These are phyloP conservation scores for Pseudoperonospora humuli DNA, from an alignment of 352 stramenopile genomes.

Conservation along the genomic window DNA sequence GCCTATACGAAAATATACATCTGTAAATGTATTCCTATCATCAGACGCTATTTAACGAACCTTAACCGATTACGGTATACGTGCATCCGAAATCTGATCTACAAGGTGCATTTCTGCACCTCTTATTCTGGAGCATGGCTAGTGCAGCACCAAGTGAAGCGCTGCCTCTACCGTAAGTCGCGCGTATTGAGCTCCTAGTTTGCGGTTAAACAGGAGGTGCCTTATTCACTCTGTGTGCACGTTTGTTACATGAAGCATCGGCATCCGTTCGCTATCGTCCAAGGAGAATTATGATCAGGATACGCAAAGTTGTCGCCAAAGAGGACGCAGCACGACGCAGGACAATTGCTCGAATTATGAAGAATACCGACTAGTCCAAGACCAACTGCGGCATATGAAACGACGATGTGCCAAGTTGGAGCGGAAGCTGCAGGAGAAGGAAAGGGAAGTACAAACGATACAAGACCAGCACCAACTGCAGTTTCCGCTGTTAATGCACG, in stretches of 20 bases:
- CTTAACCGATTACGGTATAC: too few species aligned
- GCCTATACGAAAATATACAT: too few species aligned
- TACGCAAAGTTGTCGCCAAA: slow-evolving; percentile 36
- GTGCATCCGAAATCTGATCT: too few species aligned
- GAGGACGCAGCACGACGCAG: slow-evolving; percentile 26
- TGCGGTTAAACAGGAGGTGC: neutral
- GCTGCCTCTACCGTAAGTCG: slow-evolving; percentile 1
- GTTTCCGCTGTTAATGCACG: slow-evolving; percentile 48
- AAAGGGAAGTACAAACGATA: slow-evolving; percentile 38
- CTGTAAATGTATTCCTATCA: too few species aligned
- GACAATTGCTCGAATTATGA: slow-evolving; percentile 15
- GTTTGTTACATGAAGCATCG: neutral
- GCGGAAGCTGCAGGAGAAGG: slow-evolving; percentile 48
- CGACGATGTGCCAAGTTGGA: slow-evolving; percentile 54
- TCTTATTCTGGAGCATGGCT: neutral
- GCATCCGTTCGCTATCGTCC: slow-evolving; percentile 6
- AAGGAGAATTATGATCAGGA: slow-evolving; percentile 55
- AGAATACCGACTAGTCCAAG: slow-evolving; percentile 27
- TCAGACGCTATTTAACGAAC: too few species aligned
- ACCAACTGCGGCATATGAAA: slow-evolving; percentile 39
- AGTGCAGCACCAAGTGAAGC: neutral
- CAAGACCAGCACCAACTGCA: slow-evolving; percentile 45
- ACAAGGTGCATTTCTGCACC: neutral
- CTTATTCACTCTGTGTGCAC: neutral
- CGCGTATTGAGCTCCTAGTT: neutral